Evolutionary conservation across 225 moss, liverwort and hornwort species (phyloP), one percentile per base, ranked within the genome.

Genomic region (Thuidium tamariscinum): DNA sequence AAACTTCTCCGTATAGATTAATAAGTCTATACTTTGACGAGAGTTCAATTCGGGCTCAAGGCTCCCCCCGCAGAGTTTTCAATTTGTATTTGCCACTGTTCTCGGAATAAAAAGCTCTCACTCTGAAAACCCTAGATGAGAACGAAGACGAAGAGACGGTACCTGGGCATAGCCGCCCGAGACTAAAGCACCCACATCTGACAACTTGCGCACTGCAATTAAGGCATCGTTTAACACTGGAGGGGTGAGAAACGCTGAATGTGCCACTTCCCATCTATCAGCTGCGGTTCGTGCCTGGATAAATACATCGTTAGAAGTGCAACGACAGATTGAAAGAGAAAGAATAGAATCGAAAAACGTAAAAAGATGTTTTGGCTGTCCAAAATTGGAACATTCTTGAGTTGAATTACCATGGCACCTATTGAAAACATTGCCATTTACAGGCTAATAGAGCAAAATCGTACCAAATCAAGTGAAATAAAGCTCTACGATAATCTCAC

Each of bases 111-210:
- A 46, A 73, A 68, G 55, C 30, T 56, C 46, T 12, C 44, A 72
- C 56, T 83, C 60, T 72, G 46, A n/a, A 74, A 59, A n/a, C 6
- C 18, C 60, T 46, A n/a, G 26, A 72, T 14, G 22, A 71, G 34
- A 59, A 34, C n/a, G 46, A 48, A 44, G 44, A 42, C 68, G 77
- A 56, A 84, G 78, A 73, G 89, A 82, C 85, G 55, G 86, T 95
- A 97, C 97, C 94, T 97, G 96, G 18, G 94, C 84, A 92, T 94
- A 97, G 78, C 98, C 98, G 41, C 98, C 97, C 44, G 95, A 95
- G 23, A 97, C 92, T 42, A 95, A 83, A 56, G 90, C 85, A 42
- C 95, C 96, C 62, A 95, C 94, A 84, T 95, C 97, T 48, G 96
- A 92, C 32, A 93, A 88, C 86, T 93, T 91, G 84, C 92, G 92